These are phyloP conservation scores for Scheffersomyces titani DNA, from an alignment of 1,139 yeast genomes.

Conservation along the genomic window DNA sequence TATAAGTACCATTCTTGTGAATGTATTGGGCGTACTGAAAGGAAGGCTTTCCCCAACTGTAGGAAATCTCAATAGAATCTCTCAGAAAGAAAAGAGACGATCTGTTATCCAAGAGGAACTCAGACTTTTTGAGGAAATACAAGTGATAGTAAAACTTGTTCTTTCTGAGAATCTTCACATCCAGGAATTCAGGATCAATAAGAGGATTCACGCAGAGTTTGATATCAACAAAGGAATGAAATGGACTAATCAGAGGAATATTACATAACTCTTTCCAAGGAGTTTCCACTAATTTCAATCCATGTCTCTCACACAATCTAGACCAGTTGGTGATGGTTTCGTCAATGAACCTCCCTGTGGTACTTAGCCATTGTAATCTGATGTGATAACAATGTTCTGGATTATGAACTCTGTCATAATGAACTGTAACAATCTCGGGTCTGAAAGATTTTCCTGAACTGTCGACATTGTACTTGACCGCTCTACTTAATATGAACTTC, in stretches of 20 bases:
- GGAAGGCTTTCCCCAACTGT: constrained; percentile 90
- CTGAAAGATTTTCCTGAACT: constrained; percentile 70
- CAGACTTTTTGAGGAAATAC: constrained; percentile 64
- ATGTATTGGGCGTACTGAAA: constrained; percentile 87
- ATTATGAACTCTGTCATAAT: constrained; percentile 88
- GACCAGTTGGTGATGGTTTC: constrained; percentile 84
- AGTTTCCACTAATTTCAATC: constrained; percentile 83
- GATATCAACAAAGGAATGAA: constrained; percentile 80
- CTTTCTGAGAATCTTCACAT: constrained; percentile 43
- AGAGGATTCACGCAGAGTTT: constrained; percentile 68
- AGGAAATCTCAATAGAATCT: constrained; percentile 57
- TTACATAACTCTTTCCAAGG: constrained; percentile 88
- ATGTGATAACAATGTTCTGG: constrained; percentile 95
- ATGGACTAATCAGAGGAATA: constrained; percentile 76
- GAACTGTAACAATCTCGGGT: constrained; percentile 79
- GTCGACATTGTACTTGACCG: constrained; percentile 75
- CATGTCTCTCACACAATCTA: constrained; percentile 82
- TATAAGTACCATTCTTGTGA: constrained; percentile 84
- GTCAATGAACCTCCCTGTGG: constrained; percentile 87
- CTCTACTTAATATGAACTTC: constrained; percentile 53
- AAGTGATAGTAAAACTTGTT: constrained; percentile 64
- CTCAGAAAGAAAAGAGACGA: constrained; percentile 64
- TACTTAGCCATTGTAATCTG: constrained; percentile 88
- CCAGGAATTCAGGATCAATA: constrained; percentile 57
- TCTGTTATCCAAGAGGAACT: constrained; percentile 80